Evolutionary conservation across 139 green algal genomes (phyloP).

Genomic region (Zygnema cylindricum): DNA sequence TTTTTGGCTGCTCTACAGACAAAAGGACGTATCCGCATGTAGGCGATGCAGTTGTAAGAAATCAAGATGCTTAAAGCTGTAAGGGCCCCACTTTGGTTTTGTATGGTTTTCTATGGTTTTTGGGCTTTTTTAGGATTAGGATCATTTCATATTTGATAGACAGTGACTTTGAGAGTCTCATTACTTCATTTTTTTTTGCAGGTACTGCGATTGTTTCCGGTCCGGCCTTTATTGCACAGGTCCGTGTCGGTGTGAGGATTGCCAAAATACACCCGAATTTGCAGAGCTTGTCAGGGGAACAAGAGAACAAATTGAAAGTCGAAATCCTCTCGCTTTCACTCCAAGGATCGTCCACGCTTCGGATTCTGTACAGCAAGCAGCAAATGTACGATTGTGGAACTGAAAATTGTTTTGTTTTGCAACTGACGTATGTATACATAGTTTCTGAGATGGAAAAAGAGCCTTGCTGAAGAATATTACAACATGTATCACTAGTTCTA

Average conservation of each 20-base stretch:
- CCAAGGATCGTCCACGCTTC: constrained; percentile 61
- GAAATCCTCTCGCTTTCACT: constrained; percentile 72
- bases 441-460: no score
- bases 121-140: background rate
- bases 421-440: no score
- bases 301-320: constrained; percentile 65
- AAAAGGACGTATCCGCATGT: constrained; percentile 4
- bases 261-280: constrained; percentile 73
- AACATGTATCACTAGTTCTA: no score
- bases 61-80: constrained; percentile 70
- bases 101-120: background rate
- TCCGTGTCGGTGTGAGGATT: constrained; percentile 75
- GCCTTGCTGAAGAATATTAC: no score
- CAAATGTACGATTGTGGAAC: no score
- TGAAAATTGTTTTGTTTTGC: no score
- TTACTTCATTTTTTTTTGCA: constrained; percentile 20
- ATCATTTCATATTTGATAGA: background rate
- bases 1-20: background rate
- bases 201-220: constrained; percentile 76
- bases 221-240: constrained; percentile 71
- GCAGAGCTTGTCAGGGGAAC: constrained; percentile 58
- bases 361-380: background rate
- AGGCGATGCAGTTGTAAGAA: constrained; percentile 70
- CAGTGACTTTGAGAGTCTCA: background rate
- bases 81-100: background rate